Percentiles rank a stretch among this genome's conserved stretches.
Conservation (phyloP, 257 asterid species). For the Prunella vulgaris region DNA sequence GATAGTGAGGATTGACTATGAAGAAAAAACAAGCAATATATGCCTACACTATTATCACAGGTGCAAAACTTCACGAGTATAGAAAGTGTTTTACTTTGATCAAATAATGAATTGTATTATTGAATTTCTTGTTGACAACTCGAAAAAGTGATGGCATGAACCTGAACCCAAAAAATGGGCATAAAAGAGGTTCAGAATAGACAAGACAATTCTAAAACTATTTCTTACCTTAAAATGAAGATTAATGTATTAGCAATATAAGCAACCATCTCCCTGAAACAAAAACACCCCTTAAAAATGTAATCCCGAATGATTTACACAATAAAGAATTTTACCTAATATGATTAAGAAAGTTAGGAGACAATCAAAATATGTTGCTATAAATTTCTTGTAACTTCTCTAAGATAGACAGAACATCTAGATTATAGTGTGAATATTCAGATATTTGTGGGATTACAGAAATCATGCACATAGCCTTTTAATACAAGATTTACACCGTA, state of each 20-base stretch:
- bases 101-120: background rate
- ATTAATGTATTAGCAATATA: constrained; percentile 92
- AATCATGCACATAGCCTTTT: background rate
- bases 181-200: background rate
- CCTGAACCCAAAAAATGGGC: background rate
- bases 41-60: background rate
- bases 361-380: constrained; percentile 14
- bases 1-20: background rate
- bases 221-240: constrained; percentile 87
- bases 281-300: constrained; percentile 25
- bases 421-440: background rate
- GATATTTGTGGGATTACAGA: background rate
- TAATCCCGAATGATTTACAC: constrained; percentile 9
- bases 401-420: background rate
- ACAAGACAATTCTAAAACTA: background rate
- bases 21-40: background rate
- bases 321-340: constrained; percentile 1
- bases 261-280: constrained; percentile 96
- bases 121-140: background rate
- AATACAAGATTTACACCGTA: background rate
- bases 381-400: background rate
- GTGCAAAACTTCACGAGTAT: background rate
- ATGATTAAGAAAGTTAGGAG: constrained; percentile 1
- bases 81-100: background rate
- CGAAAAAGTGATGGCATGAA: background rate